Evolutionary conservation across 2,329 filamentous ascomycete species (phyloP), one percentile per base, ranked within the genome.

Genomic region (Ophioceras dolichostomum): DNA sequence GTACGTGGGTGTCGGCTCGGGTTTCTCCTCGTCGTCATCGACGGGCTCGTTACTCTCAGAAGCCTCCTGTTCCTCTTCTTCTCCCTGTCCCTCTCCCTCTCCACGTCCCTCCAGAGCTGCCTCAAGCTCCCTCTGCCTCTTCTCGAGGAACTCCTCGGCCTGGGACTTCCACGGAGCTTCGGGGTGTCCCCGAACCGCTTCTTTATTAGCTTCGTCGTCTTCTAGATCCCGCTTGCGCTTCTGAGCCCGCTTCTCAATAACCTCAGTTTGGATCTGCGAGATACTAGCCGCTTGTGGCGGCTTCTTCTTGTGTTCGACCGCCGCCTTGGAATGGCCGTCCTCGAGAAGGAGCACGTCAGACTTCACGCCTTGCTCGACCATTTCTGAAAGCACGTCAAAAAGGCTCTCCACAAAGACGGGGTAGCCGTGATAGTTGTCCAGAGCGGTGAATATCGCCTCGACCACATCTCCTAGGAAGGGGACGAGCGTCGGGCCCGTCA

Each of bases 361-460:
- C 44, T 75, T 80, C 10, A 79, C 74, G 4, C 85, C 85, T 58
- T 94, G 85, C 37, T 85, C 76, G 10, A 91, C 85, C 39, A 96
- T 76, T 41, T 86, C 83, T 38, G 76, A 79, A 5, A 98, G 62
- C 0, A 94, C 86, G 2, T 73, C 65, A 54, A 96, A 98, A 5
- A 98, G 64, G 32, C 79, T 73, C 52, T 94, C 86, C 1, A 94
- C 88, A 39, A 98, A 77, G 14, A 71, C 62, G 1, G 86, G 79
- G 54, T 98, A 96, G 2, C 91, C 91, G 49, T 98, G 91, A 49
- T 91, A 98, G 49, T 86, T 84, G 47, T 95, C 87, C n/a, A 98
- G 62, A 0, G 88, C 86, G 0, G 83, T 82, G 55, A 98, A 96
- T 28, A 98, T 86, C 1, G 85, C 89, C 4, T 79, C 82, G 3